Evolutionary conservation across 306 rosid species (phyloP).

Genomic region (Quercus robur): DNA sequence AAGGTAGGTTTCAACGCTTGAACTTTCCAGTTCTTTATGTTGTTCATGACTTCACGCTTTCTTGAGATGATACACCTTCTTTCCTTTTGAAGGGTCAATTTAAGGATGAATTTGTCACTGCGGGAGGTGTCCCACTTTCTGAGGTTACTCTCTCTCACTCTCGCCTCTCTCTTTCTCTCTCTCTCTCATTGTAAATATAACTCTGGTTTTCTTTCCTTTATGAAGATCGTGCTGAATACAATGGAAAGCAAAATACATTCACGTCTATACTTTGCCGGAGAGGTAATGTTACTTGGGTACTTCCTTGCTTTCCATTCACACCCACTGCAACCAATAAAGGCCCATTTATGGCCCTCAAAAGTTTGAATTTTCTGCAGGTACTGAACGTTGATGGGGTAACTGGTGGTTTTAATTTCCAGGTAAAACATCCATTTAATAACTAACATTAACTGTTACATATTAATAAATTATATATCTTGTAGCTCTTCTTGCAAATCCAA

Average conservation of each 20-base stretch:
- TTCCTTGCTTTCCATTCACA: conserved; percentile 4
- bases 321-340: not conserved
- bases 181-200: conserved; percentile 8
- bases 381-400: conserved; percentile 87
- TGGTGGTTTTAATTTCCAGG: conserved; percentile 99
- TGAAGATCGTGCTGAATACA: conserved; percentile 67
- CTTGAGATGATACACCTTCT: conserved; percentile 8
- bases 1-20: conserved; percentile 42
- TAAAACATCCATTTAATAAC: conserved; percentile 8
- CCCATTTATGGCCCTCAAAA: conserved; percentile 15
- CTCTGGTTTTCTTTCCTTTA: not conserved
- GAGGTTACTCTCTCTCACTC: conserved; percentile 58
- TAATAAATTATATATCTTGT: not conserved
- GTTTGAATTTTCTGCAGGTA: conserved; percentile 46
- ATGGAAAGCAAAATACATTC: conserved; percentile 83
- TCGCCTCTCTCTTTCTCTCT: not conserved
- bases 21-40: conserved; percentile 1
- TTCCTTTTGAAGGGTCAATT: conserved; percentile 68
- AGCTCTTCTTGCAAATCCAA: not conserved
- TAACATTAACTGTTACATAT: not conserved
- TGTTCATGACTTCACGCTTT: not conserved
- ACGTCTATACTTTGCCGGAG: conserved; percentile 80
- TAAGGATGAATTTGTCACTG: conserved; percentile 95
- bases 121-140: conserved; percentile 89
- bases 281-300: conserved; percentile 42